Conservation (phyloP, 1,139 yeast genomes). For the Ashbya aceris region DNA sequence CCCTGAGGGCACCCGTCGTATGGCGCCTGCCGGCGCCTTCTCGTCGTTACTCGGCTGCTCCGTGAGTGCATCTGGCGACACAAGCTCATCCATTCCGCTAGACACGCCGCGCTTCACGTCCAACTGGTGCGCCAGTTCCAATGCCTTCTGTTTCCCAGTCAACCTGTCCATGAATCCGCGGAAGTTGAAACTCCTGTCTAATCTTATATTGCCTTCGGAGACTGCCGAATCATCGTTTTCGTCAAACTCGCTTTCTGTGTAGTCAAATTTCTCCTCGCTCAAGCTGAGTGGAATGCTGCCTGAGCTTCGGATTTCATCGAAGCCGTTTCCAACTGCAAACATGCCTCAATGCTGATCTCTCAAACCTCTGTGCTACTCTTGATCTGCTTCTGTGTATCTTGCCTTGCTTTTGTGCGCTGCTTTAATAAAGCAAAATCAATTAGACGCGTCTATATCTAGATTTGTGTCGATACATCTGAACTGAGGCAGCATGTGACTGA, state of each 20-base stretch:
- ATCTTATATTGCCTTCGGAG: conserved; percentile 6
- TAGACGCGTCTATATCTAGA: neutral
- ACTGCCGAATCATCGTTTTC: conserved; percentile 10
- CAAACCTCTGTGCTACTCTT: neutral
- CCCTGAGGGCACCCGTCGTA: conserved; percentile 16
- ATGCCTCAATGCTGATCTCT: neutral
- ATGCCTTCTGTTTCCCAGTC: conserved; percentile 16
- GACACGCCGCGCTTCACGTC: conserved; percentile 11
- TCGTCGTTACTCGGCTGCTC: conserved; percentile 2
- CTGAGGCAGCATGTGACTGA: neutral
- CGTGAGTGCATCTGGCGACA: conserved; percentile 1
- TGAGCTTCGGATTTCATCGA: conserved; percentile 5
- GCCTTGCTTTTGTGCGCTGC: neutral
- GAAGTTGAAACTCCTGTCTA: conserved; percentile 8
- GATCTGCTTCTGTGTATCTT: conserved; percentile 1
- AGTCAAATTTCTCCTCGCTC: conserved; percentile 14
- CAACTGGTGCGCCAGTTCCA: conserved; percentile 16
- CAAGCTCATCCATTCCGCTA: neutral
- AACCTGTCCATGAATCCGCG: conserved; percentile 15
- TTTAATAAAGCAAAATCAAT: neutral
- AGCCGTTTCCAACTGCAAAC: conserved; percentile 8
- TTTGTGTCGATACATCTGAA: neutral
- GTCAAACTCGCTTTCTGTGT: conserved; percentile 12
- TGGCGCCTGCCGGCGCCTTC: neutral
- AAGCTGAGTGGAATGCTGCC: conserved; percentile 5